Conservation (phyloP, 148 eudicot species). For the Camellia sinensis region DNA sequence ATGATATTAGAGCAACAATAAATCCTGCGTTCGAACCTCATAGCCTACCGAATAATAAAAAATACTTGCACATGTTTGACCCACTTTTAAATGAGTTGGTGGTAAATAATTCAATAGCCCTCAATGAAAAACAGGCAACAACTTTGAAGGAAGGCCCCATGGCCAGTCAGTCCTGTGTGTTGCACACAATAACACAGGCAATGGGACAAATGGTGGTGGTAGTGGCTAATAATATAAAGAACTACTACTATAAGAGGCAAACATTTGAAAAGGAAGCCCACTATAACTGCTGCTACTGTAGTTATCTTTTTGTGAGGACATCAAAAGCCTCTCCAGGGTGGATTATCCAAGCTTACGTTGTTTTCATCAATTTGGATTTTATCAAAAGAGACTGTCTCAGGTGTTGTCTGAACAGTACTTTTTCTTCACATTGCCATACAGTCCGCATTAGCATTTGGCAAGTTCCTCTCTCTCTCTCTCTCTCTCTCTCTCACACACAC, state of each 20-base stretch:
- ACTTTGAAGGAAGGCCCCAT: conserved; percentile 20
- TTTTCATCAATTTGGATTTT: conserved; percentile 8
- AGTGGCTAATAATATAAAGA: conserved; percentile 54
- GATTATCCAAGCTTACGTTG: conserved; percentile 5
- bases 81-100: no score
- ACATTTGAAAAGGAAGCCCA: conserved; percentile 38
- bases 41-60: no score
- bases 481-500: no score
- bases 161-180: conserved; percentile 10
- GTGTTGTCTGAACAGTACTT: conserved; percentile 16
- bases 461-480: no score
- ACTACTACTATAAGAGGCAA: conserved; percentile 34
- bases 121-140: conserved; percentile 3
- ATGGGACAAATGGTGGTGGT: conserved; percentile 62
- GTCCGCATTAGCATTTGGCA: not conserved
- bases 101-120: not conserved
- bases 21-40: no score
- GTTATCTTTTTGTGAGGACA: conserved; percentile 22
- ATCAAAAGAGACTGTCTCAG: conserved; percentile 18
- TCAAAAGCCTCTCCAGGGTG: conserved; percentile 20
- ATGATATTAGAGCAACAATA: no score
- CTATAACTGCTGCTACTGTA: conserved; percentile 26
- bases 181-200: conserved; percentile 25
- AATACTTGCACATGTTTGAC: no score
- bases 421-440: conserved; percentile 8